Evolutionary conservation across 2,329 filamentous ascomycete species (phyloP).

Genomic region (Fusarium agapanthi): DNA sequence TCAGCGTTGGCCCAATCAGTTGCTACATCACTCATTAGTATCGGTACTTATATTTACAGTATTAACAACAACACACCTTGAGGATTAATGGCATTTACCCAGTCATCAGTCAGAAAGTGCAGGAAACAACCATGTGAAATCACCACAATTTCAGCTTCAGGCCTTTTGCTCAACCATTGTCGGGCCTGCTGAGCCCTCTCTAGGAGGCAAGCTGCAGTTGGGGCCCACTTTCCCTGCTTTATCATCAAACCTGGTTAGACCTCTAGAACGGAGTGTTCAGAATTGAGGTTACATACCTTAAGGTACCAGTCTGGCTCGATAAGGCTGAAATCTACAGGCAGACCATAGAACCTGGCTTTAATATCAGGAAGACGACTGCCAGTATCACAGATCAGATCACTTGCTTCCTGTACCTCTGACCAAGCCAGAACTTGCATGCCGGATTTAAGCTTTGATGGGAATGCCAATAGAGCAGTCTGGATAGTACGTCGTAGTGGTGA

Average conservation of each 20-base stretch:
- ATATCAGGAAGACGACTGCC: background rate
- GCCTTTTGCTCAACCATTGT: background rate
- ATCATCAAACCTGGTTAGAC: background rate
- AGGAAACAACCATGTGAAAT: slow-evolving; percentile 2
- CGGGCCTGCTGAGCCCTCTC: background rate
- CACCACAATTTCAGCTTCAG: background rate
- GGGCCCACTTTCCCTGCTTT: background rate
- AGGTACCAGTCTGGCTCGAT: background rate
- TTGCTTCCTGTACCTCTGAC: background rate
- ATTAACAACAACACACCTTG: background rate
- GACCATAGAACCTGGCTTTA: background rate
- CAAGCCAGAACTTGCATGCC: background rate
- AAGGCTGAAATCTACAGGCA: background rate
- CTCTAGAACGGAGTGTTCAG: background rate
- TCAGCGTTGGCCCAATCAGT: background rate
- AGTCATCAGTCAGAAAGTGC: slow-evolving; percentile 1
- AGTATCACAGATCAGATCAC: background rate
- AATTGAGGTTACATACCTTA: background rate
- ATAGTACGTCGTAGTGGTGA: background rate
- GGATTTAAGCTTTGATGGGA: background rate
- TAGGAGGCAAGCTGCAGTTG: background rate
- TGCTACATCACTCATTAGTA: background rate
- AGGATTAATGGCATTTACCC: background rate
- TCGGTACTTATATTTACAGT: background rate
- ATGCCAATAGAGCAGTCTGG: background rate